phyloP scores from a whole-genome alignment of 129 eudicot genomes.

The Helianthus annuus region HanXRQr2.0-SUNRISE NC_035443.2:142876029-142876528 shows the following conservation, averaged over 20 bases:
- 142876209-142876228: slow-evolving; percentile 88
- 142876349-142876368: not conserved
- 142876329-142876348: slow-evolving; percentile 35
- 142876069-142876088: not conserved
- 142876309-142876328: slow-evolving; percentile 80
- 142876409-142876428: slow-evolving; percentile 48
- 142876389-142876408: slow-evolving; percentile 42
- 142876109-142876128: too few species aligned
- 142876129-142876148: not conserved
- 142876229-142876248: slow-evolving; percentile 84
- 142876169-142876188: not conserved
- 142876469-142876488: slow-evolving; percentile 74
- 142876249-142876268: slow-evolving; percentile 96
- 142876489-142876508: slow-evolving; percentile 77
- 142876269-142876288: slow-evolving; percentile 78
- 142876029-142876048: too few species aligned
- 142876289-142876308: slow-evolving; percentile 95
- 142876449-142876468: slow-evolving; percentile 76
- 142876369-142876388: not conserved
- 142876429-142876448: slow-evolving; percentile 75
- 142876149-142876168: not conserved
- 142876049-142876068: too few species aligned
- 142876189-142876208: slow-evolving; percentile 27
- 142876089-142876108: too few species aligned
- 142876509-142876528: slow-evolving; percentile 75